phyloP scores from a whole-genome alignment of 176 grass and related monocot species.

The Phoenix roebelenii region DNA sequence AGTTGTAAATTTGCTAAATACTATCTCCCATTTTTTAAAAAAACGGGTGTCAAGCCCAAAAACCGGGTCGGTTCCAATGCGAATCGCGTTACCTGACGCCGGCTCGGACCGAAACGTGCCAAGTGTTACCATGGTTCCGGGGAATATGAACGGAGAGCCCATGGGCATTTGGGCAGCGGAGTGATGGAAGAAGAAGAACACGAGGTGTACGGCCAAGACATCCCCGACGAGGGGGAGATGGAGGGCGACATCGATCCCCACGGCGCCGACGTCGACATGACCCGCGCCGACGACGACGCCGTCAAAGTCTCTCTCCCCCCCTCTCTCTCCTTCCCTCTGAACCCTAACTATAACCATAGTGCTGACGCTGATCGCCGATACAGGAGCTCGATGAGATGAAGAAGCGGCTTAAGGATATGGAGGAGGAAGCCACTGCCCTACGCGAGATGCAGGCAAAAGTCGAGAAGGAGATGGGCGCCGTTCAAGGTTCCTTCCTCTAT shows the following conservation, averaged over 20 bases:
- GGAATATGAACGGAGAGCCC: too few relatives aligned
- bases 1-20: too few relatives aligned
- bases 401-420: constrained; percentile 64
- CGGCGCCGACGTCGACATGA: constrained; percentile 48
- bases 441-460: constrained; percentile 78
- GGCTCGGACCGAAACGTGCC: too few relatives aligned
- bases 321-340: neutral
- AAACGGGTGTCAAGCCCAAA: too few relatives aligned
- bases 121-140: too few relatives aligned
- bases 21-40: too few relatives aligned
- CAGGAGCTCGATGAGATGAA: constrained; percentile 81
- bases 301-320: constrained; percentile 24
- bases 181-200: constrained; percentile 73
- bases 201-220: constrained; percentile 67
- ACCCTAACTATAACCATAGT: constrained; percentile 29
- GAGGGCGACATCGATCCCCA: constrained; percentile 45
- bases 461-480: constrained; percentile 56
- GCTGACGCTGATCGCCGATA: constrained; percentile 8
- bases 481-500: constrained; percentile 1
- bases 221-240: constrained; percentile 37
- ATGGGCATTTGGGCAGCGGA: too few relatives aligned
- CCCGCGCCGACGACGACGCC: constrained; percentile 28
- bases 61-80: too few relatives aligned
- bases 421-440: constrained; percentile 61
- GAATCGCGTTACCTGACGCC: too few relatives aligned